Base-by-base conservation (phyloP, 2,329 filamentous ascomycete genomes). In the Plenodomus biglobosus region DNA sequence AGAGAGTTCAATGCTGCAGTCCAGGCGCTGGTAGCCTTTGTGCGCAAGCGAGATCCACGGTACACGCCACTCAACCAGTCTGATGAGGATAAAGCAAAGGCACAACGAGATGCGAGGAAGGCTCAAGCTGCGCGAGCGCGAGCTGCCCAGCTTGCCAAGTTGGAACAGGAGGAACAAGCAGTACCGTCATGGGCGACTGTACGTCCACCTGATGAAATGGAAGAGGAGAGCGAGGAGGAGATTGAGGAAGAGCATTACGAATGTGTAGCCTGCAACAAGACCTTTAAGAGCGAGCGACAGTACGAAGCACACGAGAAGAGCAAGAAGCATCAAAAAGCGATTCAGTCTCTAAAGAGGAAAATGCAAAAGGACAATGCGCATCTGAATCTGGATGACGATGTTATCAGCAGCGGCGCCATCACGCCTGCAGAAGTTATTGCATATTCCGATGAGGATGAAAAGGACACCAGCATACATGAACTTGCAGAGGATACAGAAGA, bases 1-100 rank as follows among this genome's bases (percentile, higher is more conserved):
- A 83, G 87, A 46, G 89, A 96, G 57, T 97, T 96, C 75, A 97
- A 96, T 71, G 91, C 96, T 52, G 88, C 91, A 2, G 90, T 99
- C 22, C 78, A 90, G 47, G 88, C 90, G 6, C 79, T 99, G 11
- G 87, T 97, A 2, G 80, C 85, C 1, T 97, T 97, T 72, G 87
- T 92, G 15, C 86, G 90, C 57, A 97, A 96, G 75, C 83, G 94
- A 27, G 94, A 99, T 67, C 90, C 91, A 0, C 84, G 94, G 37
- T 95, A 90, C 66, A 80, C 87, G 5, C 81, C 85, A 20, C 92
- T 90, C 59, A 82, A 79, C 0, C 87, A 92, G 65, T 88, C 84
- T 16, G 88, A 95, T 62, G 85, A 83, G 10, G 88, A 96, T 62
- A 84, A 92, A 21, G 90, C 95, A 64, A 85, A 88, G 66, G 77